Percentiles rank a stretch among this genome's conserved stretches.
These are phyloP conservation scores for Endocalyx cinctus DNA, from an alignment of 2,329 filamentous ascomycete species.

Conservation along the genomic window DNA sequence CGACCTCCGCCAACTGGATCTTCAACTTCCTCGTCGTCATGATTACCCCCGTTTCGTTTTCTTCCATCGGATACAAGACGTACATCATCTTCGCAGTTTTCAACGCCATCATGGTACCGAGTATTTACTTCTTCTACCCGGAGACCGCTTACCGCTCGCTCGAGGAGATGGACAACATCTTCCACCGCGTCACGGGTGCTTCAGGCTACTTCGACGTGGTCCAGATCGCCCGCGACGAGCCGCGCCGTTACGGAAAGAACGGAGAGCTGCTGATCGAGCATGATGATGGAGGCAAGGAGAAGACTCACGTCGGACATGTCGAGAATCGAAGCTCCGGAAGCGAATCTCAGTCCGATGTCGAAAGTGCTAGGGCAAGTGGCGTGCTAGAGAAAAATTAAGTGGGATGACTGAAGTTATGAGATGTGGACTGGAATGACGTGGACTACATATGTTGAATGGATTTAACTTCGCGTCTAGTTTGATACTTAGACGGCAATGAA, in stretches of 20 bases:
- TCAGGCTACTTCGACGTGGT: constrained; percentile 33
- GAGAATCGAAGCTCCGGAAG: background rate
- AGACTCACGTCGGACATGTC: constrained; percentile 3
- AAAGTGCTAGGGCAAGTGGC: background rate
- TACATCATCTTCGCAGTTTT: constrained; percentile 62
- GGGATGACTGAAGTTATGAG: background rate
- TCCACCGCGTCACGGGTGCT: constrained; percentile 45
- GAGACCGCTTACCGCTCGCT: constrained; percentile 57
- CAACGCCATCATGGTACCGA: constrained; percentile 52
- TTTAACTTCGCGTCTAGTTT: no score
- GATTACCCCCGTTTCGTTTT: constrained; percentile 52
- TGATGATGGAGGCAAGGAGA: constrained; percentile 29
- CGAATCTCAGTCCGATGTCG: background rate
- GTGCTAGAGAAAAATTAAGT: background rate
- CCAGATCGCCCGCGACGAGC: constrained; percentile 37
- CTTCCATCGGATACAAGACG: constrained; percentile 51
- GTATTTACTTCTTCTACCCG: constrained; percentile 55
- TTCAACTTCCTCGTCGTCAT: constrained; percentile 59
- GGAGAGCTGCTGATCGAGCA: constrained; percentile 46
- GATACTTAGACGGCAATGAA: no score
- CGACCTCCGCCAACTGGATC: constrained; percentile 45
- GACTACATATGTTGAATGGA: no score
- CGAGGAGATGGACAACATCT: constrained; percentile 60
- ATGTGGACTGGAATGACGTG: no score
- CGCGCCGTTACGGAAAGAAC: constrained; percentile 50